A percentile compares a stretch with the other conserved stretches of the same genome.
phyloP scores from a whole-genome alignment of 441 rosid genomes.

The Eutrema salsugineum region DNA sequence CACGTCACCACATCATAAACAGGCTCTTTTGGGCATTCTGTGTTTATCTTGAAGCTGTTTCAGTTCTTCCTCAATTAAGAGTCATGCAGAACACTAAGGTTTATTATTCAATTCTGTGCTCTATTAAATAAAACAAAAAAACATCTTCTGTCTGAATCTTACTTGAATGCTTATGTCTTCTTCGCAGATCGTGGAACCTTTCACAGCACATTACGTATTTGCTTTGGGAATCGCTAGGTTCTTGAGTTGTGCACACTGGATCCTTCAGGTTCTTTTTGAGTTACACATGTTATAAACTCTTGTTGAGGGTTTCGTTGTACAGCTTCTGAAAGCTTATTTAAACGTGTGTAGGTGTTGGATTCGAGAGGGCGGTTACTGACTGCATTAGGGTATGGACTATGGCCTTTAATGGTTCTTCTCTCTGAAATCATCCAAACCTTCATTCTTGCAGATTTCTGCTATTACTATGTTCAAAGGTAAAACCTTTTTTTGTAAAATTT shows the following conservation, averaged over 20 bases:
- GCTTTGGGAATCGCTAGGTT: conserved; percentile 69
- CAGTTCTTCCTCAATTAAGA: conserved; percentile 67
- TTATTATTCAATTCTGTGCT: neutral
- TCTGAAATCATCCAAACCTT: conserved; percentile 68
- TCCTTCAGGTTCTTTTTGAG: conserved; percentile 54
- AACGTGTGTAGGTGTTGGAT: conserved; percentile 42
- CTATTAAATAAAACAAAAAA: neutral
- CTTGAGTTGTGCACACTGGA: conserved; percentile 70
- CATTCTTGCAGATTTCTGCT: conserved; percentile 70
- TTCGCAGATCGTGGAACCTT: conserved; percentile 61
- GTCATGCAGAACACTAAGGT: conserved; percentile 81
- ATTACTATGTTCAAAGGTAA: conserved; percentile 64
- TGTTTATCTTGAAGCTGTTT: conserved; percentile 73
- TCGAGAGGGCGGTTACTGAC: conserved; percentile 48
- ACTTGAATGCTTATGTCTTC: neutral
- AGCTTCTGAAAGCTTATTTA: neutral
- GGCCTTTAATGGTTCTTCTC: conserved; percentile 64
- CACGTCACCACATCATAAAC: conserved; percentile 49
- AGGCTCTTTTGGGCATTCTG: conserved; percentile 65
- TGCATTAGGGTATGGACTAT: conserved; percentile 61
- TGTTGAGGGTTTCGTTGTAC: neutral
- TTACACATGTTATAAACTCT: neutral
- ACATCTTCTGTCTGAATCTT: neutral
- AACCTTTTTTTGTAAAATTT: neutral
- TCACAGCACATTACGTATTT: conserved; percentile 69